phyloP scores from a whole-genome alignment of 805 yeast genomes.

The Candida morakotiae region DNA sequence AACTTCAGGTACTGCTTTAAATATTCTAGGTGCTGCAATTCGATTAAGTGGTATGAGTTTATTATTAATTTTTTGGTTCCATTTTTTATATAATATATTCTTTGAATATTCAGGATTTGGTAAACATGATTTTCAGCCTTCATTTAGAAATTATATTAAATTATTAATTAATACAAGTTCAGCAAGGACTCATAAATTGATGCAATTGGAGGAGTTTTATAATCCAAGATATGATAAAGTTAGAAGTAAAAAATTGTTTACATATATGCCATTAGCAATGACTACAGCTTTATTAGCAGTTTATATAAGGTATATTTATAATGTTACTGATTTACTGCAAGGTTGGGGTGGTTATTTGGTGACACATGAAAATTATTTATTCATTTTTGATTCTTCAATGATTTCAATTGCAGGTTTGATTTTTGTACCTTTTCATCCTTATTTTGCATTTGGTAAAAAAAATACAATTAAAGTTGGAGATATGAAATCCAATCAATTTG shows the following conservation, averaged over 20 bases:
- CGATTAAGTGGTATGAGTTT: slow-evolving; percentile 38
- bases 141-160: slow-evolving; percentile 22
- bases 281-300: slow-evolving; percentile 28
- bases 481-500: too few species aligned
- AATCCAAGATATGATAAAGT: slow-evolving; percentile 21
- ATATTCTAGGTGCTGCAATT: slow-evolving; percentile 36
- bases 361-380: slow-evolving; percentile 31
- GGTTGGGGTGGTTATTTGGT: slow-evolving; percentile 36
- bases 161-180: slow-evolving; percentile 24
- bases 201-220: slow-evolving; percentile 26
- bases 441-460: slow-evolving; percentile 27
- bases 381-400: slow-evolving; percentile 38
- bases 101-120: slow-evolving; percentile 17
- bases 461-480: slow-evolving; percentile 19
- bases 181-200: slow-evolving; percentile 16
- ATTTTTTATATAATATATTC: slow-evolving; percentile 28
- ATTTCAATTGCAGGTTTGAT: slow-evolving; percentile 32
- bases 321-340: slow-evolving; percentile 37
- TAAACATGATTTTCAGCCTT: slow-evolving; percentile 10
- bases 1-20: slow-evolving; percentile 27
- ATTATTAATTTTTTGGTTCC: slow-evolving; percentile 33
- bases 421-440: slow-evolving; percentile 38
- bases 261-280: slow-evolving; percentile 31
- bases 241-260: slow-evolving; percentile 22
- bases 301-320: slow-evolving; percentile 34